Evolutionary conservation across 1,284 basidiomycete genomes (phyloP).

Genomic region (Crepidotus sp.): DNA sequence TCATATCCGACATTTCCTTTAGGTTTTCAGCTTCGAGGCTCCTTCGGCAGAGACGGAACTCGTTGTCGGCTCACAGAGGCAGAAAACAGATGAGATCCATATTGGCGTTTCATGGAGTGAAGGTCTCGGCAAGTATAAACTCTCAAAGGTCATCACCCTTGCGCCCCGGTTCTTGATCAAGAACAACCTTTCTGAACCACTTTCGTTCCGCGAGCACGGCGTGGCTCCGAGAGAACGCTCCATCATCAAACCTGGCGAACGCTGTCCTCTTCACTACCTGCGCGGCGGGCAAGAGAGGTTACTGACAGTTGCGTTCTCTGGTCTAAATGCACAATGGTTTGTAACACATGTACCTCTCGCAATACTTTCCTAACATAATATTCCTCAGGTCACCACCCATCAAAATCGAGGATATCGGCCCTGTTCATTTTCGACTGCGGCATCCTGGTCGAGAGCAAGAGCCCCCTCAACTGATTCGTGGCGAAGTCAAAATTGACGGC

Average conservation of each 20-base stretch:
- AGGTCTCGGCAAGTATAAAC: constrained; percentile 92
- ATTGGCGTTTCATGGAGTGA: constrained; percentile 90
- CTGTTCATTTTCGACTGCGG: constrained; percentile 68
- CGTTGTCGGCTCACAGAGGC: constrained; percentile 59
- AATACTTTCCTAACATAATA: constrained; percentile 1
- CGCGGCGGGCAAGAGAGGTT: constrained; percentile 61
- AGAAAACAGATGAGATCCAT: constrained; percentile 75
- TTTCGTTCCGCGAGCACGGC: constrained; percentile 84
- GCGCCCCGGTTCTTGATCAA: constrained; percentile 87
- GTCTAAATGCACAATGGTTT: constrained; percentile 80
- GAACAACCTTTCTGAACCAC: constrained; percentile 64
- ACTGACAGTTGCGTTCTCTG: constrained; percentile 79
- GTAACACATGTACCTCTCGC: constrained; percentile 4
- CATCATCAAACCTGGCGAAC: constrained; percentile 60
- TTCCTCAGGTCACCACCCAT: constrained; percentile 78
- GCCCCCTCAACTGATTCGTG: constrained; percentile 59
- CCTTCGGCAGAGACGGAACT: constrained; percentile 86
- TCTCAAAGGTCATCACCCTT: constrained; percentile 91
- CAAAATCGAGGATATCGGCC: constrained; percentile 88
- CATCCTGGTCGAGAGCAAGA: constrained; percentile 29
- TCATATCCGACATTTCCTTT: constrained; percentile 7
- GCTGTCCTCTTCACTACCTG: constrained; percentile 64
- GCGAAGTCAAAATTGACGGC: constrained; percentile 79
- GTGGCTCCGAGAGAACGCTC: constrained; percentile 62
- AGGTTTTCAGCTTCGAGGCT: constrained; percentile 86